phyloP scores from a whole-genome alignment of 805 yeast genomes.

The Blastobotrys robertii region DNA sequence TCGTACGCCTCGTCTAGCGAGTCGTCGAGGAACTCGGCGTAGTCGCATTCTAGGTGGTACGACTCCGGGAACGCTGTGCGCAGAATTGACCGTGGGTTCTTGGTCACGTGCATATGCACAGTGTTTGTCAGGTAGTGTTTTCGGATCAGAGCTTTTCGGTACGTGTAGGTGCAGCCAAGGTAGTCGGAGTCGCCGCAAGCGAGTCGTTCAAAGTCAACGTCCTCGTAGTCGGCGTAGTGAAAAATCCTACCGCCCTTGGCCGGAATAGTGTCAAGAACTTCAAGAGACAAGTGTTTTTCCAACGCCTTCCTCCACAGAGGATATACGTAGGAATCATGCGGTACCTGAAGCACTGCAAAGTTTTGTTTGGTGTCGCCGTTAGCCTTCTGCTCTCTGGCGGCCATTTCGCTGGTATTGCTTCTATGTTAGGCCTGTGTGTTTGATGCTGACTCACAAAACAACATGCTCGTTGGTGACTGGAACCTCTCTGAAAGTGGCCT shows the following conservation, averaged over 20 bases:
- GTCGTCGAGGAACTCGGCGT: constrained; percentile 93
- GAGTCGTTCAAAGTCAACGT: constrained; percentile 63
- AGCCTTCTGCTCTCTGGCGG: background rate
- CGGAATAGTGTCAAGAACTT: background rate
- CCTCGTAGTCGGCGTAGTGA: constrained; percentile 88
- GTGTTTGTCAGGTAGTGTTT: constrained; percentile 86
- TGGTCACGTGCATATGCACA: constrained; percentile 60
- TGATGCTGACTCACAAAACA: constrained; percentile 29
- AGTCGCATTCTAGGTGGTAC: constrained; percentile 77
- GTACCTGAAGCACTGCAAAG: constrained; percentile 2
- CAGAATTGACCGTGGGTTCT: constrained; percentile 61
- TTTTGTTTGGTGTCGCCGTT: background rate
- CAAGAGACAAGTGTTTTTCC: background rate
- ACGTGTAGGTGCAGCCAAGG: constrained; percentile 69
- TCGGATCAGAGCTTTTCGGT: constrained; percentile 82
- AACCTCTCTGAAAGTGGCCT: constrained; percentile 59
- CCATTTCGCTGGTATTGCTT: constrained; percentile 3
- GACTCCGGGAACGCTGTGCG: constrained; percentile 59
- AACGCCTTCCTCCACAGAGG: constrained; percentile 15
- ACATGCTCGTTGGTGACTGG: constrained; percentile 48
- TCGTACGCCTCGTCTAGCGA: constrained; percentile 89
- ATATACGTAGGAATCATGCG: constrained; percentile 12
- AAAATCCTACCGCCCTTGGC: constrained; percentile 33
- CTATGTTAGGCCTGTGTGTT: constrained; percentile 6
- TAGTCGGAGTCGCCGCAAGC: constrained; percentile 38